phyloP scores from a whole-genome alignment of 2,329 filamentous ascomycete species.

The Sarocladium strictum region DNA sequence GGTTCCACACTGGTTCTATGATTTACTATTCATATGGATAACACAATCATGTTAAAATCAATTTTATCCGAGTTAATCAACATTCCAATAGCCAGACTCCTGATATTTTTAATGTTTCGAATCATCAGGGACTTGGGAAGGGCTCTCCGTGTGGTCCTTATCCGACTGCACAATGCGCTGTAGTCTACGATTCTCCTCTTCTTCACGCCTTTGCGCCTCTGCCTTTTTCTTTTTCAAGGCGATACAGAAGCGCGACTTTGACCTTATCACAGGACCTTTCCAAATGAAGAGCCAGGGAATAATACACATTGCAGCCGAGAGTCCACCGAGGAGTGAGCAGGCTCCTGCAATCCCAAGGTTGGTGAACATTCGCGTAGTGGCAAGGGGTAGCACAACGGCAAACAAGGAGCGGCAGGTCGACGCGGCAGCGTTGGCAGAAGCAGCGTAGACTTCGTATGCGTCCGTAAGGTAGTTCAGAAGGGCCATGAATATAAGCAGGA shows the following conservation, averaged over 20 bases:
- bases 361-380: conserved; percentile 43
- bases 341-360: conserved; percentile 41
- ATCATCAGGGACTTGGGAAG: neutral
- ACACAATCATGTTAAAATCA: neutral
- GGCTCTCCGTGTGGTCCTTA: conserved; percentile 12
- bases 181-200: conserved; percentile 26
- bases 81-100: neutral
- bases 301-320: conserved; percentile 43
- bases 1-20: too few relatives aligned
- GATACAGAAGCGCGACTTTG: conserved; percentile 55
- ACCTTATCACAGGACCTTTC: conserved; percentile 49
- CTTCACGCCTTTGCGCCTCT: conserved; percentile 34
- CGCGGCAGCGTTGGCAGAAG: conserved; percentile 72
- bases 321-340: conserved; percentile 45
- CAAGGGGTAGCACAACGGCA: conserved; percentile 63
- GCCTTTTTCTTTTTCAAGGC: conserved; percentile 47
- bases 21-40: too few relatives aligned
- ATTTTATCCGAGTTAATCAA: neutral
- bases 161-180: conserved; percentile 18
- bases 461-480: conserved; percentile 61
- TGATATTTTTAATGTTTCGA: too few relatives aligned
- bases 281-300: conserved; percentile 49
- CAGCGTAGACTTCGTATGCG: conserved; percentile 61
- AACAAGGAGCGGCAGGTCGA: conserved; percentile 94
- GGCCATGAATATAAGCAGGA: conserved; percentile 57